These are phyloP conservation scores for Xylaria digitata DNA, from an alignment of 2,329 filamentous ascomycete genomes.

Conservation along the genomic window DNA sequence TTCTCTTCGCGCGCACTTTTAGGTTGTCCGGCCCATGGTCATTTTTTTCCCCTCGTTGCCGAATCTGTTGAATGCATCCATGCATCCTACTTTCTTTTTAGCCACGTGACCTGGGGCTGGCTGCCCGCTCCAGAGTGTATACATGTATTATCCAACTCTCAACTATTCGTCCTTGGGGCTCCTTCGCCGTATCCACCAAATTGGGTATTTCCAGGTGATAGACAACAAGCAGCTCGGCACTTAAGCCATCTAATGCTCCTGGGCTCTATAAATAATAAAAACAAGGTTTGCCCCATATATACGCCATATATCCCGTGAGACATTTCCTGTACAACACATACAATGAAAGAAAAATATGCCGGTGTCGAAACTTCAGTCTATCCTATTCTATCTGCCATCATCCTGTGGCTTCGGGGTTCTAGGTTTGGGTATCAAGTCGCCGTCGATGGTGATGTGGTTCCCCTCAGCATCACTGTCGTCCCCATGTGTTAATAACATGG, in stretches of 20 bases:
- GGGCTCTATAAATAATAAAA: background rate
- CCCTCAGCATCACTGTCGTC: slow-evolving; percentile 52
- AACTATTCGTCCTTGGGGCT: background rate
- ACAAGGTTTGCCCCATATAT: slow-evolving; percentile 22
- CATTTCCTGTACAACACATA: slow-evolving; percentile 36
- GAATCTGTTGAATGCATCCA: background rate
- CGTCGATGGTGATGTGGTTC: slow-evolving; percentile 55
- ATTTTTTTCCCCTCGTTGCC: no score
- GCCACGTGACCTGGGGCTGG: background rate
- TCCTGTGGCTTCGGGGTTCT: slow-evolving; percentile 43
- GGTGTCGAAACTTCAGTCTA: slow-evolving; percentile 39
- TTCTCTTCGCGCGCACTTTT: background rate
- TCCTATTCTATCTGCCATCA: slow-evolving; percentile 39
- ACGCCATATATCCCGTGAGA: slow-evolving; percentile 29
- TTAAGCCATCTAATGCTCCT: slow-evolving; percentile 8
- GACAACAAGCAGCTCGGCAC: background rate
- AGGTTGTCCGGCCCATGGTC: background rate
- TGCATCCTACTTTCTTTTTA: no score
- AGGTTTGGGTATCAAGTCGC: slow-evolving; percentile 55
- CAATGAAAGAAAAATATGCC: slow-evolving; percentile 32
- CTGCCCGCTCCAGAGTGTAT: no score
- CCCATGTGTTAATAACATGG: slow-evolving; percentile 58
- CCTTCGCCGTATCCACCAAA: background rate
- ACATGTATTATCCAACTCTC: background rate
- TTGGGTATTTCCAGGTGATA: background rate